Base-by-base conservation (phyloP, 2,329 filamentous ascomycete species). In the Aureobasidium melanogenum region DNA sequence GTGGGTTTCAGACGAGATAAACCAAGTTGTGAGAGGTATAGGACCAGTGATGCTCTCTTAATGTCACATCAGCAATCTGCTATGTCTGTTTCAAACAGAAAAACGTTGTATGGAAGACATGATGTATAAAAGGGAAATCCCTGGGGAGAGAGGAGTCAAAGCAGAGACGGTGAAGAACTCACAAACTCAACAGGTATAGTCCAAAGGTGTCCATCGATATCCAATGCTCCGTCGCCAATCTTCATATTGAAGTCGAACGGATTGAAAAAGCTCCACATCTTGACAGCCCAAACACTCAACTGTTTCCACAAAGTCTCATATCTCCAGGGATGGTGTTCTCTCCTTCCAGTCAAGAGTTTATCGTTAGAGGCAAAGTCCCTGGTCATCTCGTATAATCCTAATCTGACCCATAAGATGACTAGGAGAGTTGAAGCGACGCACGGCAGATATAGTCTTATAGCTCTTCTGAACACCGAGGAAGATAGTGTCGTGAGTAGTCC, bases 1-100 rank as follows among this genome's bases (percentile, higher is more conserved):
- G 38, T 44, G 2, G 47, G 32, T 26, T 63, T 51, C 14, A 54
- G 38, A 22, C 61, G 61, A 14, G 55, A 50, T 32, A 60, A 30
- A n/a, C 76, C 82, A 5, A 84, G 62, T 19, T 84, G 70, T 10
- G 76, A 73, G 15, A 84, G 71, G 69, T 84, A 85, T 14, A 85
- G 75, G 62, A 81, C 76, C 68, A 85, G 78, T 2, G 81, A 84
- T 68, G 79, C 39, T 43, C 24, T 39, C 39, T 46, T n/a, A 17
- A 39, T n/a, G n/a, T 2, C 38, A 19, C 5, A n/a, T 39, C 19
- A 39, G 38, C n/a, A n/a, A 52, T 84, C 77, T 3, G 83, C 82
- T 24, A 46, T 46, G 46, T 36, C 28, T 30, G 7, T 46, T 19
- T 44, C 5, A 5, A 17, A 38, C 14, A 17, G 36, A 17, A 3